These are phyloP conservation scores for Naganishia vishniacii DNA, from an alignment of 768 basidiomycete genomes.

Conservation along the genomic window DNA sequence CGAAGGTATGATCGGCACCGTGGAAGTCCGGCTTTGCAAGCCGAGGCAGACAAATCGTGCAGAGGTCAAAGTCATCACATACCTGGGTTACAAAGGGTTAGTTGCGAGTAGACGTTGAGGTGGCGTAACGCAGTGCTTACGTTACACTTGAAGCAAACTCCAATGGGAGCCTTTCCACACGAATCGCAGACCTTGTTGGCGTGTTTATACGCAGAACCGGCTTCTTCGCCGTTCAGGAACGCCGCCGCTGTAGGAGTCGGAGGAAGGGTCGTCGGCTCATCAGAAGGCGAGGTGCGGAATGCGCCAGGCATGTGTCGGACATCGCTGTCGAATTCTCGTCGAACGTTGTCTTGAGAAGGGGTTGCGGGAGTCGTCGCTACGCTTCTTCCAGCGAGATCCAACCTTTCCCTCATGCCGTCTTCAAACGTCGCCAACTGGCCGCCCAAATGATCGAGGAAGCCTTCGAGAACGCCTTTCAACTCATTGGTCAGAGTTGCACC, in stretches of 20 bases:
- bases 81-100: slow-evolving; percentile 19
- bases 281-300: slow-evolving; percentile 22
- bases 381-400: slow-evolving; percentile 4
- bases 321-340: slow-evolving; percentile 32
- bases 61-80: slow-evolving; percentile 46
- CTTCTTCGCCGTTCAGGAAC: too few species aligned
- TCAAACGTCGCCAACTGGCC: slow-evolving; percentile 42
- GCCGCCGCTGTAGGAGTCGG: not conserved
- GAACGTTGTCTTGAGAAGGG: slow-evolving; percentile 37
- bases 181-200: slow-evolving; percentile 18
- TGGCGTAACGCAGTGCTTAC: slow-evolving; percentile 23
- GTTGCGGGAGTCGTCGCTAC: slow-evolving; percentile 32
- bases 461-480: slow-evolving; percentile 42
- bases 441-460: slow-evolving; percentile 42
- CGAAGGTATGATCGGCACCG: slow-evolving; percentile 39
- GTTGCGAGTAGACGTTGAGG: not conserved
- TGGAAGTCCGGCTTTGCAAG: slow-evolving; percentile 40
- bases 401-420: slow-evolving; percentile 34
- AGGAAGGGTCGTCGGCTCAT: not conserved
- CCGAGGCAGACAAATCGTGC: slow-evolving; percentile 42
- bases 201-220: not conserved
- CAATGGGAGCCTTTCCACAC: slow-evolving; percentile 21
- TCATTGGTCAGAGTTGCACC: slow-evolving; percentile 32
- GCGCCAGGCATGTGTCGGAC: slow-evolving; percentile 38
- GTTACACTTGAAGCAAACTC: slow-evolving; percentile 46